Evolutionary conservation across 2,329 filamentous ascomycete species (phyloP).

Genomic region (Drechslera avenae): DNA sequence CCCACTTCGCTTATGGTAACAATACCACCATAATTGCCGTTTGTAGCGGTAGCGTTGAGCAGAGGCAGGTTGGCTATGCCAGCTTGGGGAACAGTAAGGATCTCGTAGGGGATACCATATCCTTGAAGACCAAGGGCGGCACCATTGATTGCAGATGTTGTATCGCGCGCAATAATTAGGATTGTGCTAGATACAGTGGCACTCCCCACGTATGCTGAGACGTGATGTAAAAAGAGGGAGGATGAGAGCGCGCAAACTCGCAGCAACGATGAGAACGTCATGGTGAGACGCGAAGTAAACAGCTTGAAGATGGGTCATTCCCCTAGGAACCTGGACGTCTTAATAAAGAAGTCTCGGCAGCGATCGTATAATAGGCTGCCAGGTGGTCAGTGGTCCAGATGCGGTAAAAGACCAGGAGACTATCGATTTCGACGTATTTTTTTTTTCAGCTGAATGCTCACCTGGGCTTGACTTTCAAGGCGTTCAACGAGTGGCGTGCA

Average conservation of each 20-base stretch:
- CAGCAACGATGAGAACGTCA: constrained; percentile 35
- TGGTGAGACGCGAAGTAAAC: constrained; percentile 26
- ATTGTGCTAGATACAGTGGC: constrained; percentile 53
- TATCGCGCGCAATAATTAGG: constrained; percentile 62
- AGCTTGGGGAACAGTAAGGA: constrained; percentile 59
- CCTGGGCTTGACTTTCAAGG: constrained; percentile 11
- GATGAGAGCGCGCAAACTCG: constrained; percentile 32
- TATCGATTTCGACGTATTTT: constrained; percentile 39
- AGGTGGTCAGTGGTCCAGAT: constrained; percentile 29
- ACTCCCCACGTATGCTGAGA: constrained; percentile 29
- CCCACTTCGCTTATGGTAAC: constrained; percentile 60
- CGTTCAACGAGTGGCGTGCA: constrained; percentile 18
- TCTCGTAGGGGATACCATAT: constrained; percentile 65
- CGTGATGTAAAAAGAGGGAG: constrained; percentile 23
- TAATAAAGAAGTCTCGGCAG: constrained; percentile 44
- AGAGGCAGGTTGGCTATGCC: constrained; percentile 57
- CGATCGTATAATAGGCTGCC: constrained; percentile 32
- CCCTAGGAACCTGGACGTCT: constrained; percentile 30
- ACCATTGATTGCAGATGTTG: constrained; percentile 55
- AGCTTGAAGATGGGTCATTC: constrained; percentile 23
- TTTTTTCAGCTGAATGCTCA: constrained; percentile 9
- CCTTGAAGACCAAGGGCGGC: constrained; percentile 62
- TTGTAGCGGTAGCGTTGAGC: constrained; percentile 55
- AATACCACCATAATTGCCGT: constrained; percentile 66
- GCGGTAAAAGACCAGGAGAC: constrained; percentile 32